Conservation (phyloP, 2,329 filamentous ascomycete species). For the Mycocentrospora acerina region DNA sequence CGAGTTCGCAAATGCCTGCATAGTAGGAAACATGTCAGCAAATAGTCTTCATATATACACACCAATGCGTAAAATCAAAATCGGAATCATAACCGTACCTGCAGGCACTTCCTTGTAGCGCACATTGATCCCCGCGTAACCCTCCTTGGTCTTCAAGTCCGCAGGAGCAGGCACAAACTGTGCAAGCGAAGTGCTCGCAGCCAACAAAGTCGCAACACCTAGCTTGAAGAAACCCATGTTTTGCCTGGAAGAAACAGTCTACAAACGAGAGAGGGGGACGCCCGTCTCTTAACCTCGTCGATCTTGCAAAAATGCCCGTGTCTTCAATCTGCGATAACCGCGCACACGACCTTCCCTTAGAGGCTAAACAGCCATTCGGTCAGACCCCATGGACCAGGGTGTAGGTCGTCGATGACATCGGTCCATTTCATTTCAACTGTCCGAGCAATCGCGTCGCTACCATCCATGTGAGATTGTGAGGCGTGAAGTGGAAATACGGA, state of each 20-base stretch:
- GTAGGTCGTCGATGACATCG: background rate
- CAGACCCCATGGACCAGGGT: conserved; percentile 5
- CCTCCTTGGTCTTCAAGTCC: conserved; percentile 47
- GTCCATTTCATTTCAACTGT: too few species aligned
- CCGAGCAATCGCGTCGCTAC: too few species aligned
- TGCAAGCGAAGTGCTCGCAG: conserved; percentile 17
- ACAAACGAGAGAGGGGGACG: background rate
- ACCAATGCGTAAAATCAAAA: too few species aligned
- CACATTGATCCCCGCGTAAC: conserved; percentile 53
- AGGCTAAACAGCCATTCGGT: conserved; percentile 10
- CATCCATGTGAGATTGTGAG: too few species aligned
- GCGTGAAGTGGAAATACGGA: too few species aligned
- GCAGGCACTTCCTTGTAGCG: conserved; percentile 59
- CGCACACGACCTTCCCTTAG: conserved; percentile 13
- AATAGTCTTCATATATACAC: too few species aligned
- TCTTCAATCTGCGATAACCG: conserved; percentile 7
- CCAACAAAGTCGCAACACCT: conserved; percentile 18
- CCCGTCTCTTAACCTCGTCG: conserved; percentile 2
- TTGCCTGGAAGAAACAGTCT: conserved; percentile 7
- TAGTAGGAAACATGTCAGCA: conserved; percentile 13
- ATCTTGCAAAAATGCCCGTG: conserved; percentile 1
- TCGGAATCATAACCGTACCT: too few species aligned
- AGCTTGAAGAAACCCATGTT: conserved; percentile 8
- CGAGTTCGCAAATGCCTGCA: conserved; percentile 57
- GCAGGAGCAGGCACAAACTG: conserved; percentile 52